These are phyloP conservation scores for Posidonia oceanica DNA, from an alignment of 116 monocot genomes.

Conservation along the genomic window DNA sequence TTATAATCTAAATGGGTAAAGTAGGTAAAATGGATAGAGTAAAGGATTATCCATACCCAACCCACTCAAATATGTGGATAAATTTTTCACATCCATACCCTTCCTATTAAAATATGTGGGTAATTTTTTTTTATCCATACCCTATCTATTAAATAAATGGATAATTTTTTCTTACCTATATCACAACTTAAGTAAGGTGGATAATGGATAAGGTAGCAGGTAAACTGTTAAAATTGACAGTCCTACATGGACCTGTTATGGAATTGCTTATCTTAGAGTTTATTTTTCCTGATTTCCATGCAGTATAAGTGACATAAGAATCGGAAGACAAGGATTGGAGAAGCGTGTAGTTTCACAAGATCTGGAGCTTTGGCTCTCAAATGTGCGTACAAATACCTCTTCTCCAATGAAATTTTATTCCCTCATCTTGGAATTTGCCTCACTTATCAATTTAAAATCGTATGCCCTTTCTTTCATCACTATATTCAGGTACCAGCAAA, in stretches of 20 bases:
- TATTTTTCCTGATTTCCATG: slow-evolving; percentile 7
- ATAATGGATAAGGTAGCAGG: too few relatives aligned
- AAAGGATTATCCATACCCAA: too few relatives aligned
- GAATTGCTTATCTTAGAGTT: background rate
- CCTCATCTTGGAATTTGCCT: background rate
- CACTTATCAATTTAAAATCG: background rate
- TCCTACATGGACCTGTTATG: background rate
- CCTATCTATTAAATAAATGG: too few relatives aligned
- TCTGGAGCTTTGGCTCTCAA: slow-evolving; percentile 98
- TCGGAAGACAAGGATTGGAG: slow-evolving; percentile 92
- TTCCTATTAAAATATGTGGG: too few relatives aligned
- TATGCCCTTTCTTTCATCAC: background rate
- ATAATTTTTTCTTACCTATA: too few relatives aligned
- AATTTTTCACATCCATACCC: too few relatives aligned
- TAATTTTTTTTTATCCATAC: too few relatives aligned
- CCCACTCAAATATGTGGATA: too few relatives aligned
- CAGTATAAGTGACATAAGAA: slow-evolving; percentile 69
- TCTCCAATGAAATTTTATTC: background rate
- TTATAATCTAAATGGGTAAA: too few relatives aligned
- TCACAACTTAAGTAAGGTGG: too few relatives aligned
- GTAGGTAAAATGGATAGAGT: too few relatives aligned
- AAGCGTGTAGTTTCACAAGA: slow-evolving; percentile 97
- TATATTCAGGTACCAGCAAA: slow-evolving; percentile 61
- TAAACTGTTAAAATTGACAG: too few relatives aligned
- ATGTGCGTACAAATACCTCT: slow-evolving; percentile 23